Evolutionary conservation across 2,329 filamentous ascomycete genomes (phyloP).

Genomic region (Penicillium sclerotiorum): DNA sequence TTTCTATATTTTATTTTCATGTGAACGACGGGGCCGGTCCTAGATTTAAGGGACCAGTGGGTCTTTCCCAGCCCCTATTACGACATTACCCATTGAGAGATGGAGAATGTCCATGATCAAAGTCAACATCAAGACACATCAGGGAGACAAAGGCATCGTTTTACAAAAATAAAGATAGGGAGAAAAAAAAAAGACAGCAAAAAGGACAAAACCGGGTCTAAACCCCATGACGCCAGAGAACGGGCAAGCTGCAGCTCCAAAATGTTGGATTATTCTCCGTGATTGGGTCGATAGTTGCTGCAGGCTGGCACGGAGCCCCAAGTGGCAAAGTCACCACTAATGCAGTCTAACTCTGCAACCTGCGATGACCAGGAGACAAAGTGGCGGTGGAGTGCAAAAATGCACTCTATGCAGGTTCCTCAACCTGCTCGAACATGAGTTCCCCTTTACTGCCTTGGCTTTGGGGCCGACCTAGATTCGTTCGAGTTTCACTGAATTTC

Average conservation of each 20-base stretch:
- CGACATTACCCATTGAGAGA: neutral
- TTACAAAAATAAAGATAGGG: neutral
- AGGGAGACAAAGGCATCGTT: too few species aligned
- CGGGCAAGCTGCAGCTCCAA: slow-evolving; percentile 8
- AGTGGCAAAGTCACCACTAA: slow-evolving; percentile 17
- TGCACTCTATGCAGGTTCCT: slow-evolving; percentile 2
- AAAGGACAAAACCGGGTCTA: neutral
- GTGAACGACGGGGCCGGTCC: slow-evolving; percentile 18
- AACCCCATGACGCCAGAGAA: slow-evolving; percentile 4
- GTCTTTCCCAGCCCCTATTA: slow-evolving; percentile 3
- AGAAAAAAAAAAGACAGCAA: neutral
- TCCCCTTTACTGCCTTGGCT: slow-evolving; percentile 2
- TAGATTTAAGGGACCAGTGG: slow-evolving; percentile 27
- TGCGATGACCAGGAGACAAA: slow-evolving; percentile 8
- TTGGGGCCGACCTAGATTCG: neutral
- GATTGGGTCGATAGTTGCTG: slow-evolving; percentile 14
- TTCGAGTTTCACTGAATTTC: neutral
- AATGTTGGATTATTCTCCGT: slow-evolving; percentile 15
- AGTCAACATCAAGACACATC: too few species aligned
- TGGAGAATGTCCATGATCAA: too few species aligned
- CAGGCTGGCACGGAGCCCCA: slow-evolving; percentile 20
- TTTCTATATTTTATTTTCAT: neutral
- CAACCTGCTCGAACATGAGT: slow-evolving; percentile 18
- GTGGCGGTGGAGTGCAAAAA: slow-evolving; percentile 22
- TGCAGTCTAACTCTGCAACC: neutral